phyloP scores from a whole-genome alignment of 2,329 filamentous ascomycete genomes.

The Cercospora sp. region DNA sequence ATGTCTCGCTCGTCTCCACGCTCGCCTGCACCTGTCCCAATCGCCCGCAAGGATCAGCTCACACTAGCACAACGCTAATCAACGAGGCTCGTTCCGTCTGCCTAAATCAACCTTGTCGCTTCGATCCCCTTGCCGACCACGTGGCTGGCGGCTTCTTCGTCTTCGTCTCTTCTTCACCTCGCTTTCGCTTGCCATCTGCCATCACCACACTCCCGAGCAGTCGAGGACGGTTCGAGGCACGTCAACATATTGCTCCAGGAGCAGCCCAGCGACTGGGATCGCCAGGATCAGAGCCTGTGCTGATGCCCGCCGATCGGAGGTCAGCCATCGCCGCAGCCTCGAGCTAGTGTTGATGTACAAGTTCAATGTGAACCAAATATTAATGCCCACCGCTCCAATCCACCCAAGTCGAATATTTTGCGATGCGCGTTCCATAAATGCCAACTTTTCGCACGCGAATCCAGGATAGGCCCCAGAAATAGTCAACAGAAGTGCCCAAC shows the following conservation, averaged over 20 bases:
- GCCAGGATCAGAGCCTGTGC: conserved; percentile 2
- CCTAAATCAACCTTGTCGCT: neutral
- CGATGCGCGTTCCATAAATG: neutral
- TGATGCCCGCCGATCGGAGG: neutral
- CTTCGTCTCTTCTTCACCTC: neutral
- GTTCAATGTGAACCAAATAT: neutral
- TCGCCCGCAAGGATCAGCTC: neutral
- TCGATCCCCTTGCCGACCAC: neutral
- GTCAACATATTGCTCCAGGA: neutral
- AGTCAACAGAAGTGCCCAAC: neutral
- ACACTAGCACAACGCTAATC: neutral
- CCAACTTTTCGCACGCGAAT: conserved; percentile 2
- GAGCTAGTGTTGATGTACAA: neutral
- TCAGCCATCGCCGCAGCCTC: neutral
- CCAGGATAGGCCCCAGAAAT: neutral
- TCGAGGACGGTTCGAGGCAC: neutral
- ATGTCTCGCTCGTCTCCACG: neutral
- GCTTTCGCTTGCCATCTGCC: neutral
- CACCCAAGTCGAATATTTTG: neutral
- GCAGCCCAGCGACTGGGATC: neutral
- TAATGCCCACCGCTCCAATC: neutral
- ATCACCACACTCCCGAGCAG: neutral
- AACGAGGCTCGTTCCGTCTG: neutral
- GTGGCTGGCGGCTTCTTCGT: neutral
- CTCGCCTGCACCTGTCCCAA: neutral